phyloP scores from a whole-genome alignment of 225 moss, liverwort and hornwort genomes.

The Neckera pumila region DNA sequence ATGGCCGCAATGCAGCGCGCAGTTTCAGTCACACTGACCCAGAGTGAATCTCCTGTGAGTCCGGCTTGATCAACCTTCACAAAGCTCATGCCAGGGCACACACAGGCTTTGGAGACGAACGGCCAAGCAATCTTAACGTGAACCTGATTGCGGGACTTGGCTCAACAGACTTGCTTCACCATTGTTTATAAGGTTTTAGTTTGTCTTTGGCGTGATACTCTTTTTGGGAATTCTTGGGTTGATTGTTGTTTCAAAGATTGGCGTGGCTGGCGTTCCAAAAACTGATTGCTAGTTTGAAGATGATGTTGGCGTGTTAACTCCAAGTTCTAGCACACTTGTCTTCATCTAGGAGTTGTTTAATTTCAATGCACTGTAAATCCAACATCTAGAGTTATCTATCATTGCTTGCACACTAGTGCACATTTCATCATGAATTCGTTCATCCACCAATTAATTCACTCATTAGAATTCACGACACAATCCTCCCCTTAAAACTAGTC shows the following conservation, averaged over 20 bases:
- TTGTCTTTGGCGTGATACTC: neutral
- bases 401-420: too few relatives aligned
- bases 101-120: neutral
- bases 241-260: neutral
- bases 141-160: neutral
- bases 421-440: too few relatives aligned
- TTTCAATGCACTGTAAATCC: too few relatives aligned
- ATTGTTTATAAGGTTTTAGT: neutral
- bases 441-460: too few relatives aligned
- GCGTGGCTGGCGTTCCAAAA: neutral
- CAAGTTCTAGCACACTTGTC: too few relatives aligned
- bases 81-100: neutral
- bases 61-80: neutral
- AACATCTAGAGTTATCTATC: too few relatives aligned
- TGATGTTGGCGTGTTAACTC: too few relatives aligned
- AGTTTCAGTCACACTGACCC: constrained; percentile 1
- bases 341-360: too few relatives aligned
- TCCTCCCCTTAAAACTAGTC: too few relatives aligned
- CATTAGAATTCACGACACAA: too few relatives aligned
- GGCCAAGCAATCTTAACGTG: too few relatives aligned
- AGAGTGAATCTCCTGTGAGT: neutral
- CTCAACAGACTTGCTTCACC: neutral
- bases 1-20: constrained; percentile 63
- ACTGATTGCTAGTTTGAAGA: neutral
- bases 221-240: neutral